phyloP scores from a whole-genome alignment of 2,329 filamentous ascomycete species.

The Tolypocladium amazonense region DNA sequence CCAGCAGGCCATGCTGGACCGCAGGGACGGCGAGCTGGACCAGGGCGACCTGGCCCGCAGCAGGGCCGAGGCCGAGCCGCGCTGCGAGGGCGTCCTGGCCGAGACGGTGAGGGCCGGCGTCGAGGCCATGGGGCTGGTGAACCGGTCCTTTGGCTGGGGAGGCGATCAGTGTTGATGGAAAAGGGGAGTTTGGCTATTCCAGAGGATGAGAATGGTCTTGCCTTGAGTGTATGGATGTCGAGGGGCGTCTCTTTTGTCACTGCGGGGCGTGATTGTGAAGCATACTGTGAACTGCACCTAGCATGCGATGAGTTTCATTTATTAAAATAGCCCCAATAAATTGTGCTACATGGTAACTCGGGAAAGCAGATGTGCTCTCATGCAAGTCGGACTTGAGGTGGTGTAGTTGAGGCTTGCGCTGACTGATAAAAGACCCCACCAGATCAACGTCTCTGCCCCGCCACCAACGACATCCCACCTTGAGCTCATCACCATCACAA shows the following conservation, averaged over 20 bases:
- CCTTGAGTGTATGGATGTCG: background rate
- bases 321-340: background rate
- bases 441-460: background rate
- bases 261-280: background rate
- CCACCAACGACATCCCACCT: background rate
- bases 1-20: constrained; percentile 45
- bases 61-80: constrained; percentile 13
- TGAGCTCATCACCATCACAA: background rate
- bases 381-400: background rate
- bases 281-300: background rate
- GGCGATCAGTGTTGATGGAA: constrained; percentile 10
- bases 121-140: constrained; percentile 39
- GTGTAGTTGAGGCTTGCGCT: background rate
- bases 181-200: background rate
- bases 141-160: constrained; percentile 45
- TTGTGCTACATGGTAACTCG: background rate
- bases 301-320: background rate
- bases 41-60: constrained; percentile 43
- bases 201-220: background rate
- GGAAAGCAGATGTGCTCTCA: background rate
- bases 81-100: constrained; percentile 29
- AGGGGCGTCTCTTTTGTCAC: background rate
- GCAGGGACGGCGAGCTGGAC: constrained; percentile 43
- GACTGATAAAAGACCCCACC: background rate
- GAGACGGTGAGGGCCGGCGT: constrained; percentile 37